A percentile compares a stretch with the other conserved stretches of the same genome.
Conservation (phyloP, 768 basidiomycete species). For the Mycena sanguinolenta region DNA sequence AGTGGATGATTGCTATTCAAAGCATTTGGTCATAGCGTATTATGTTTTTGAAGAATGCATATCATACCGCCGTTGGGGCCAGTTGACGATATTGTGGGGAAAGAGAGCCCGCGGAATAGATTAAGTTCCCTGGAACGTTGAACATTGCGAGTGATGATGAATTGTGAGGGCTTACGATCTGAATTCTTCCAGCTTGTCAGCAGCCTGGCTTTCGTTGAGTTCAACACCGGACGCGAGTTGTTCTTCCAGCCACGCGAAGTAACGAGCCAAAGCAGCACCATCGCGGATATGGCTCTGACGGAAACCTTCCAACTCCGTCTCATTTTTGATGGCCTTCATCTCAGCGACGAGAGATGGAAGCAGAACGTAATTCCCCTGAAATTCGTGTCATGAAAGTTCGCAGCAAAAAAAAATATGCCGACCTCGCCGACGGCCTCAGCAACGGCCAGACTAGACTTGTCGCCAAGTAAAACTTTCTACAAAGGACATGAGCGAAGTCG, state of each 20-base stretch:
- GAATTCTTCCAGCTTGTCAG: slow-evolving; percentile 82
- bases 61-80: slow-evolving; percentile 94
- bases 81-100: slow-evolving; percentile 91
- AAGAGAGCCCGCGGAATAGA: slow-evolving; percentile 89
- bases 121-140: slow-evolving; percentile 70
- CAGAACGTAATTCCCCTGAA: slow-evolving; percentile 70
- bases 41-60: slow-evolving; percentile 40
- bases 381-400: slow-evolving; percentile 14
- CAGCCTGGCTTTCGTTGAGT: slow-evolving; percentile 85
- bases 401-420: slow-evolving; percentile 30
- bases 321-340: slow-evolving; percentile 86
- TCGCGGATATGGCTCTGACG: slow-evolving; percentile 90
- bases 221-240: slow-evolving; percentile 71
- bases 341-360: slow-evolving; percentile 82
- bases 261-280: slow-evolving; percentile 87
- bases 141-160: not conserved
- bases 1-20: slow-evolving; percentile 89
- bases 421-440: slow-evolving; percentile 84
- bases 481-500: slow-evolving; percentile 2
- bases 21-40: not conserved
- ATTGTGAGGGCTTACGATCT: slow-evolving; percentile 66
- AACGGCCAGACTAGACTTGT: slow-evolving; percentile 85
- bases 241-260: slow-evolving; percentile 97
- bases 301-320: slow-evolving; percentile 89
- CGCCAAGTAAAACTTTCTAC: slow-evolving; percentile 83